Base-by-base conservation (phyloP, 345 rosid species). In the Ceriops tagal region DNA sequence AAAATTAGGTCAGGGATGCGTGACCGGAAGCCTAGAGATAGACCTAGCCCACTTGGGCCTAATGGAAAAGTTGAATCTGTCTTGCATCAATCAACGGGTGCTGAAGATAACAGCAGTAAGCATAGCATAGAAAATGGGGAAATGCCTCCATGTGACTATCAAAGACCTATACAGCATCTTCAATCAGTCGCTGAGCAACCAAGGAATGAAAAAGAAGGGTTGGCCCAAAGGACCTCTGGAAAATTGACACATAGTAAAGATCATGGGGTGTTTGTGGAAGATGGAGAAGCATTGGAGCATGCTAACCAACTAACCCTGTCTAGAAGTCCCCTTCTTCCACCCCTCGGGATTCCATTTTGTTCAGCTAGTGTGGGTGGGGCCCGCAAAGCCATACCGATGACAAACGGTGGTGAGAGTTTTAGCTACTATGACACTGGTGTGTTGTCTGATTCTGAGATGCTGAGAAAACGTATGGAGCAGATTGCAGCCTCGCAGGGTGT, bases 381-480 rank as follows among this genome's bases (percentile, higher is more conserved):
- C 72, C 84, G 79, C 74, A 92, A 77, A 83, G 70, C 88, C 34
- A 69, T 70, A 39, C 85, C 92, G 1, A 63, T 72, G 31, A 51
- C 82, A 53, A 77, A 75, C 72, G 61, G 70, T 55, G 73, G 75
- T 58, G 86, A 80, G 69, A 75, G 74, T 30, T 68, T 73, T 62
- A 84, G 91, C 73, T 86, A 75, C 78, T 84, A 86, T 78, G 96
- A 89, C 69, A 72, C 75, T 73, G 90, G 92, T 68, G 87, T 72
- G 56, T 83, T 96, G 81, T 80, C 82, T 71, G 89, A 81, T 59
- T 70, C 84, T 21, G 92, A 85, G 81, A 83, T 79, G 60, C 74
- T 96, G 80, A 85, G 87, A 78, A 86, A 82, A 71, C 86, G 90
- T 22, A 90, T 96, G 93, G 92, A 87, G 78, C 91, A 78, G 75